Evolutionary conservation across 768 basidiomycete species (phyloP).

Genomic region (Auricularia heimuer): DNA sequence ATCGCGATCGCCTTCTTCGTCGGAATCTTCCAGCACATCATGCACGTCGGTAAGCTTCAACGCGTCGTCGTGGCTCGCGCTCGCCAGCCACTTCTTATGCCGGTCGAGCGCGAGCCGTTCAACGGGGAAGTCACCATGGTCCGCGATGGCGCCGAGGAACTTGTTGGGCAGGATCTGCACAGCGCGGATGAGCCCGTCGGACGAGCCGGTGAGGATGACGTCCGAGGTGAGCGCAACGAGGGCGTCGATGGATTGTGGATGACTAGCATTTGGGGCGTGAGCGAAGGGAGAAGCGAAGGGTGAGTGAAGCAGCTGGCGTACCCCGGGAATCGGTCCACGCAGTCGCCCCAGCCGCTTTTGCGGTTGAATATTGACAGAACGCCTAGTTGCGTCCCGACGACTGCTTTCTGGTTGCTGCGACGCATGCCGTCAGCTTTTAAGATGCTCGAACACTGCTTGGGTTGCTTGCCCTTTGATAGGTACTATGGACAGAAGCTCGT

Average conservation of each 20-base stretch:
- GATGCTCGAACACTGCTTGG: background rate
- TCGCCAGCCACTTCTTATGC: conserved; percentile 72
- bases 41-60: conserved; percentile 78
- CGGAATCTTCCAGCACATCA: conserved; percentile 57
- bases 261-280: conserved; percentile 34
- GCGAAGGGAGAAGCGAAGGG: background rate
- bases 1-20: conserved; percentile 23
- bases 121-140: conserved; percentile 87
- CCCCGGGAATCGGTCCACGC: conserved; percentile 85
- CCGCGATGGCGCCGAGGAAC: conserved; percentile 79
- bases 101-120: conserved; percentile 70
- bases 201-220: conserved; percentile 80
- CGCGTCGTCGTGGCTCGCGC: conserved; percentile 82
- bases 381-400: conserved; percentile 85
- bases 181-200: conserved; percentile 82
- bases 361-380: conserved; percentile 86
- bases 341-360: conserved; percentile 81
- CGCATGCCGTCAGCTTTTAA: background rate
- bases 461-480: conserved; percentile 62
- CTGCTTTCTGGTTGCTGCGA: conserved; percentile 60
- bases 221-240: conserved; percentile 61
- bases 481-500: conserved; percentile 80
- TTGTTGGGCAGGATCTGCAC: conserved; percentile 84
- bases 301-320: conserved; percentile 25
- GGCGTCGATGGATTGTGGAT: conserved; percentile 85